Evolutionary conservation across 805 yeast species (phyloP).

Genomic region (Lachancea kluyveri): DNA sequence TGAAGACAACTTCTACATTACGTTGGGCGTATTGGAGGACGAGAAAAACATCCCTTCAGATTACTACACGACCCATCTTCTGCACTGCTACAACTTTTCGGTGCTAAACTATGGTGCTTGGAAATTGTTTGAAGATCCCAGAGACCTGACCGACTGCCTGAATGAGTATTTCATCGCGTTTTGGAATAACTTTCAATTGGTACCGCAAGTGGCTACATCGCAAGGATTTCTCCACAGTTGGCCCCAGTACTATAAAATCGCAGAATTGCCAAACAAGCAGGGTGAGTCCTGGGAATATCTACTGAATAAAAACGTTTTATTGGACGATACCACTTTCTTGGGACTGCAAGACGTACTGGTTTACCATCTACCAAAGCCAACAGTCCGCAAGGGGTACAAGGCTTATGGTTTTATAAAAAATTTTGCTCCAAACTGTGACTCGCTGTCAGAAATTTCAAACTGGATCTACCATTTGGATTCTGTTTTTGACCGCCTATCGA

Average conservation of each 20-base stretch:
- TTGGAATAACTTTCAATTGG: constrained; percentile 26
- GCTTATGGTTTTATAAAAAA: constrained; percentile 25
- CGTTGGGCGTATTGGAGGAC: constrained; percentile 18
- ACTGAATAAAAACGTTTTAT: constrained; percentile 21
- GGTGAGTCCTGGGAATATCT: constrained; percentile 24
- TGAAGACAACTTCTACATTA: constrained; percentile 26
- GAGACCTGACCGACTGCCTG: constrained; percentile 21
- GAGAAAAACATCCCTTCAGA: constrained; percentile 22
- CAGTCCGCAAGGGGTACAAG: constrained; percentile 12
- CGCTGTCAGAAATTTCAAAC: constrained; percentile 23
- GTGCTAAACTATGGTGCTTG: constrained; percentile 20
- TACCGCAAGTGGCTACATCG: constrained; percentile 18
- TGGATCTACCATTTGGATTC: constrained; percentile 29
- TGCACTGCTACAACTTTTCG: constrained; percentile 25
- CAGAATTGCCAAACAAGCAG: constrained; percentile 15
- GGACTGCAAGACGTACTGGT: constrained; percentile 27
- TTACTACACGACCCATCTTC: constrained; percentile 21
- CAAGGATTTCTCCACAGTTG: constrained; percentile 20
- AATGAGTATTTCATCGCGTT: constrained; percentile 27
- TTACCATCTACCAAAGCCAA: constrained; percentile 23
- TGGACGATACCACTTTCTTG: constrained; percentile 24
- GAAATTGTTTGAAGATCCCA: constrained; percentile 20
- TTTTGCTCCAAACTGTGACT: constrained; percentile 20
- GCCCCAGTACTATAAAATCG: constrained; percentile 20
- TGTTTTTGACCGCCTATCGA: constrained; percentile 22